Conservation (phyloP, 2,329 filamentous ascomycete species). For the Colletotrichum spaethianum region DNA sequence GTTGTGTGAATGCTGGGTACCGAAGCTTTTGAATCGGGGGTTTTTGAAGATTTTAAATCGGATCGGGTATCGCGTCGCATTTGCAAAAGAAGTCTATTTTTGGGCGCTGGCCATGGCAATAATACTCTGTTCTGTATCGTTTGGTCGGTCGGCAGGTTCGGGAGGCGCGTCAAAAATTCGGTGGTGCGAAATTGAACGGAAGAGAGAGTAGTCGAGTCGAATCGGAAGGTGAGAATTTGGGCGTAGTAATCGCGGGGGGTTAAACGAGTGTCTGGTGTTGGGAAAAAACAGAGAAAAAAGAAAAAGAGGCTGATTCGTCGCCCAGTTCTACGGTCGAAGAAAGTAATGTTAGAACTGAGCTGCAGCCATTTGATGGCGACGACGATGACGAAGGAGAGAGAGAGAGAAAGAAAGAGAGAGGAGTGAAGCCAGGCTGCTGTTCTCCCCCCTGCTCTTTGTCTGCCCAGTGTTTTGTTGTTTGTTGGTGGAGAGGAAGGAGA, state of each 20-base stretch:
- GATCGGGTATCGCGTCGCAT: conserved; percentile 32
- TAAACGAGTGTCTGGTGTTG: conserved; percentile 38
- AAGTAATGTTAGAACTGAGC: conserved; percentile 35
- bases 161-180: conserved; percentile 33
- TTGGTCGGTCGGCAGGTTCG: conserved; percentile 20
- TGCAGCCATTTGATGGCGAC: conserved; percentile 32
- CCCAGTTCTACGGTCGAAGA: conserved; percentile 20
- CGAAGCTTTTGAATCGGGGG: conserved; percentile 18
- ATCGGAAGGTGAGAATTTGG: conserved; percentile 13
- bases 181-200: conserved; percentile 36
- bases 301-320: conserved; percentile 19
- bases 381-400: not conserved
- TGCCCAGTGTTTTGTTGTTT: conserved; percentile 38
- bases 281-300: conserved; percentile 8
- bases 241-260: conserved; percentile 21
- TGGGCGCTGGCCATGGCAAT: conserved; percentile 31
- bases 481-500: conserved; percentile 38
- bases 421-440: conserved; percentile 5
- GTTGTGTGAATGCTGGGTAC: conserved; percentile 23
- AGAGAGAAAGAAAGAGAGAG: conserved; percentile 9
- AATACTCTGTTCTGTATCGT: not conserved
- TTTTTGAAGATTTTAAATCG: conserved; percentile 13
- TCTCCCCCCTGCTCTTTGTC: conserved; percentile 34
- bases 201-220: conserved; percentile 18
- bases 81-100: conserved; percentile 33